These are phyloP conservation scores for Acacia acuminata DNA, from an alignment of 306 rosid genomes.

Conservation along the genomic window DNA sequence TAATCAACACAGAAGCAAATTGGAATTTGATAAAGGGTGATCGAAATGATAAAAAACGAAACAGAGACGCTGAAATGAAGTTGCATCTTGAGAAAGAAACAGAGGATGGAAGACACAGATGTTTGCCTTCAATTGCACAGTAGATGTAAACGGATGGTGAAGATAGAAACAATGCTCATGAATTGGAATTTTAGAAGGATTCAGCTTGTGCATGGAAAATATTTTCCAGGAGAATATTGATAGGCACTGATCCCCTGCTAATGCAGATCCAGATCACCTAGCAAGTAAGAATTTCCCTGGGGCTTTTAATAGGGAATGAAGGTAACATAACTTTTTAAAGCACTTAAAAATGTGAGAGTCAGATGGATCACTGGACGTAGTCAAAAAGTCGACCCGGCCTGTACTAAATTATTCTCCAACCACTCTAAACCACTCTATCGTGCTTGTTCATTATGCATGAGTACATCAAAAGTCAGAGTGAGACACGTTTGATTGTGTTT, in stretches of 20 bases:
- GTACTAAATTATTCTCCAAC: constrained; percentile 24
- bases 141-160: not conserved
- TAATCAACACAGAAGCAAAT: constrained; percentile 15
- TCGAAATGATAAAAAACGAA: constrained; percentile 32
- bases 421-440: constrained; percentile 18
- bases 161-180: not conserved
- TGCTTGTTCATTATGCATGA: not conserved
- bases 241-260: not conserved
- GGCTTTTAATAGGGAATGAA: not conserved
- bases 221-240: constrained; percentile 15
- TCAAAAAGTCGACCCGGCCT: constrained; percentile 16
- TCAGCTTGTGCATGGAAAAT: not conserved
- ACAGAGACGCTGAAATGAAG: constrained; percentile 21
- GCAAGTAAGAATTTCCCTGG: constrained; percentile 15
- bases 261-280: too few species aligned
- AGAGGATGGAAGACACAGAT: not conserved
- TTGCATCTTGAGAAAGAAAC: constrained; percentile 35
- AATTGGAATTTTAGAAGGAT: not conserved
- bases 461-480: constrained; percentile 34
- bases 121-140: not conserved
- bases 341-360: not conserved
- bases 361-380: constrained; percentile 8
- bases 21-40: constrained; percentile 34
- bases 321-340: constrained; percentile 12
- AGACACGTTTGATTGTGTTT: constrained; percentile 19